A percentile compares a stretch with the other conserved stretches of the same genome.
Evolutionary conservation across 2,329 filamentous ascomycete species (phyloP).

Genomic region (Fusarium succisae): DNA sequence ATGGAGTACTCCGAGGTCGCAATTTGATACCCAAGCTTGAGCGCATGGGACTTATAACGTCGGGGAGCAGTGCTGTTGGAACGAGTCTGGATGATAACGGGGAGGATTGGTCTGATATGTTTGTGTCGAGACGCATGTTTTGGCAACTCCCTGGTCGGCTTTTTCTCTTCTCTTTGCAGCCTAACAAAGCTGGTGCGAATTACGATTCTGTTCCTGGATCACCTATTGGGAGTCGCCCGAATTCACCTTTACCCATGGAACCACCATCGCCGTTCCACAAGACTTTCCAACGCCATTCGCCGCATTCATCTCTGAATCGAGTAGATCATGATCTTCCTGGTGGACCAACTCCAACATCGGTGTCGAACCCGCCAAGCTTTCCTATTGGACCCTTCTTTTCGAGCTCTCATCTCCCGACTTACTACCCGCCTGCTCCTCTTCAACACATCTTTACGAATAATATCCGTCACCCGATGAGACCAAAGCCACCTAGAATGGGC

Average conservation of each 20-base stretch:
- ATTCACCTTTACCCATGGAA: conserved; percentile 57
- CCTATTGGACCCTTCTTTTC: conserved; percentile 79
- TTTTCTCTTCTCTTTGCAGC: conserved; percentile 86
- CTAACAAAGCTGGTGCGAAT: conserved; percentile 50
- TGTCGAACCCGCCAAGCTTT: conserved; percentile 49
- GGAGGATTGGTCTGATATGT: conserved; percentile 81
- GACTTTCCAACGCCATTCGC: conserved; percentile 43
- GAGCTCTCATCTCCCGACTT: conserved; percentile 86
- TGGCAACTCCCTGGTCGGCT: conserved; percentile 91
- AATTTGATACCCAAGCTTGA: conserved; percentile 91
- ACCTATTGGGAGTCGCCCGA: conserved; percentile 62
- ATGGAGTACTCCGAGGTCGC: conserved; percentile 86
- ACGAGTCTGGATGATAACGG: conserved; percentile 67
- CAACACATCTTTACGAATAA: conserved; percentile 83
- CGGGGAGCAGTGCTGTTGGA: conserved; percentile 79
- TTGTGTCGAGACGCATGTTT: conserved; percentile 81
- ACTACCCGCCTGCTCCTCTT: conserved; percentile 84
- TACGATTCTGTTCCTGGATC: conserved; percentile 57
- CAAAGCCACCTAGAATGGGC: conserved; percentile 88
- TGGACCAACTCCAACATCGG: conserved; percentile 48
- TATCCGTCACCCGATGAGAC: conserved; percentile 84
- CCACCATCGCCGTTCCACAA: conserved; percentile 21
- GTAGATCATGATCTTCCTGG: conserved; percentile 52
- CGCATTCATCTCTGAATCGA: conserved; percentile 36
- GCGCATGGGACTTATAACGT: conserved; percentile 87